phyloP scores from a whole-genome alignment of 176 grass and related monocot genomes.

The Juncus effusus region DNA sequence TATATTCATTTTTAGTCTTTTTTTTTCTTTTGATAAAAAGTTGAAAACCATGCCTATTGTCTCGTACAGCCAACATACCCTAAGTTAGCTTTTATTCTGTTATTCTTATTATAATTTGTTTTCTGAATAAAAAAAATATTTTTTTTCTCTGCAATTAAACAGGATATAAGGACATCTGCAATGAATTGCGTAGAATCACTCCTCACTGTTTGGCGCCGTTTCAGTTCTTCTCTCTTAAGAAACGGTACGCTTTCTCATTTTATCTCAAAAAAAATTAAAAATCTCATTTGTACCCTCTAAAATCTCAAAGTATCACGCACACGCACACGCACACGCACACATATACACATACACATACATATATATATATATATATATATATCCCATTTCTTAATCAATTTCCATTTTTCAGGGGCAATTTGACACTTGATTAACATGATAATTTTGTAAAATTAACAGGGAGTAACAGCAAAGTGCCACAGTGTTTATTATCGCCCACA shows the following conservation, averaged over 20 bases:
- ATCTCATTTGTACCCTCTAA: neutral
- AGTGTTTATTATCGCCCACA: conserved; percentile 49
- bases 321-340: too few relatives aligned
- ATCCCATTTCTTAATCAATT: too few relatives aligned
- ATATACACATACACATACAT: too few relatives aligned
- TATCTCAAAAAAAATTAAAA: neutral
- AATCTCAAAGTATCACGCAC: too few relatives aligned
- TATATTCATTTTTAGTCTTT: too few relatives aligned
- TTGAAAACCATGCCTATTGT: neutral
- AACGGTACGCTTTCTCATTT: conserved; percentile 42
- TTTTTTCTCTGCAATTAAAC: conserved; percentile 17
- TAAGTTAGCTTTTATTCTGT: neutral
- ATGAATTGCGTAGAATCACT: conserved; percentile 66
- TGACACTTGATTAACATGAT: too few relatives aligned
- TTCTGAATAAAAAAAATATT: neutral
- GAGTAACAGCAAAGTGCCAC: conserved; percentile 43
- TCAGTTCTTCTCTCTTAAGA: conserved; percentile 44
- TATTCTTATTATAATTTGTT: conserved; percentile 20
- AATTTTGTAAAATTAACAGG: conserved; percentile 41
- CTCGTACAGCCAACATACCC: too few relatives aligned
- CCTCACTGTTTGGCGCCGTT: conserved; percentile 54
- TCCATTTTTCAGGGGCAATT: too few relatives aligned
- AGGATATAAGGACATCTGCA: conserved; percentile 71
- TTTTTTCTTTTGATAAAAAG: neutral
- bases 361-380: too few relatives aligned